Evolutionary conservation across 441 rosid genomes (phyloP).

Genomic region (Jatropha multifida): DNA sequence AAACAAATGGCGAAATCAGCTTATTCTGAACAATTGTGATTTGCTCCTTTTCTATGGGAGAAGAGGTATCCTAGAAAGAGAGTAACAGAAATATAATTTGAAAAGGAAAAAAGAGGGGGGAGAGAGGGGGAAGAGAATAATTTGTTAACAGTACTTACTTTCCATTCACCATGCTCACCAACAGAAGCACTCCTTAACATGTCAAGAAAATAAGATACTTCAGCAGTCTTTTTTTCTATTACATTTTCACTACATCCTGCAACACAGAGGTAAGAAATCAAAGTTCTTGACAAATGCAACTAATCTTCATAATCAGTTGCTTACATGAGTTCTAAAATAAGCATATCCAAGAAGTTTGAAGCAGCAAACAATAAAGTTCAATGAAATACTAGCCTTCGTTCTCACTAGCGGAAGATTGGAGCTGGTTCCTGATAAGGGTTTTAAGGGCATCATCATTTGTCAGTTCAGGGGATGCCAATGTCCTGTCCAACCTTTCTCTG

Average conservation of each 20-base stretch:
- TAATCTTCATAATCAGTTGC: not conserved
- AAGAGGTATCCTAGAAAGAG: not conserved
- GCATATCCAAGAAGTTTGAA: conserved; percentile 6
- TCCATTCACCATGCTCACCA: conserved; percentile 66
- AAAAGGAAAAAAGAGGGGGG: not conserved
- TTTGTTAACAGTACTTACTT: conserved; percentile 45
- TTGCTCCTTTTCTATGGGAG: not conserved
- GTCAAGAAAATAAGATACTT: conserved; percentile 67
- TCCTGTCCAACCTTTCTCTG: conserved; percentile 71
- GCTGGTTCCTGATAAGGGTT: conserved; percentile 60
- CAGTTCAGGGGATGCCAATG: conserved; percentile 73
- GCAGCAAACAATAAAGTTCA: not conserved
- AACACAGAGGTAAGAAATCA: conserved; percentile 21
- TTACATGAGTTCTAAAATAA: not conserved
- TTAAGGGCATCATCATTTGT: conserved; percentile 51
- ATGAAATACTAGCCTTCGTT: conserved; percentile 45
- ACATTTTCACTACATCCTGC: conserved; percentile 54
- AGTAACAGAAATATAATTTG: not conserved
- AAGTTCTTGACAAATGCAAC: conserved; percentile 15
- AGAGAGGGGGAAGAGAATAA: not conserved
- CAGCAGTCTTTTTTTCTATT: conserved; percentile 56
- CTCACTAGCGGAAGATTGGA: conserved; percentile 39
- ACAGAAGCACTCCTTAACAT: conserved; percentile 84
- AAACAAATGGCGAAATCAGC: not conserved
- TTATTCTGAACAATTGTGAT: not conserved